Conservation (phyloP, 331 rosid genomes). For the Malus hybrid region DNA sequence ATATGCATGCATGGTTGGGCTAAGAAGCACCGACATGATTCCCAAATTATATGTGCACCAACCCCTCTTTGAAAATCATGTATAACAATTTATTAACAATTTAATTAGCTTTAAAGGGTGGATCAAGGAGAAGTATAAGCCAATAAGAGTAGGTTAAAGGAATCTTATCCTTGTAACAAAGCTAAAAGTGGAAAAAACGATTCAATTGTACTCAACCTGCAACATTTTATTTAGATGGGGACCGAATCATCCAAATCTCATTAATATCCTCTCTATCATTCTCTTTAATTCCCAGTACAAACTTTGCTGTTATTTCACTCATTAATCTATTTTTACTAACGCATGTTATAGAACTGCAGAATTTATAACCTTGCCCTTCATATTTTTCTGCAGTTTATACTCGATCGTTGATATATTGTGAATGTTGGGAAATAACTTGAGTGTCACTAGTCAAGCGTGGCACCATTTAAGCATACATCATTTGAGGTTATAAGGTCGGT, state of each 20-base stretch:
- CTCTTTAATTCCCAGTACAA: background rate
- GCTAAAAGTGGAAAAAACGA: background rate
- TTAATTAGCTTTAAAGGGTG: background rate
- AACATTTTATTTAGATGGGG: background rate
- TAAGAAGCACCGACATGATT: no score
- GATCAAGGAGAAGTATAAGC: background rate
- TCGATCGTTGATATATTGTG: background rate
- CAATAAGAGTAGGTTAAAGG: background rate
- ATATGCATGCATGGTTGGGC: no score
- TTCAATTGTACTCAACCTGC: background rate
- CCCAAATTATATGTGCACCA: no score
- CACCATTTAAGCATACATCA: background rate
- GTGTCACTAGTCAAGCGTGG: background rate
- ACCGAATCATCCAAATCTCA: background rate
- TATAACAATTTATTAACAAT: background rate
- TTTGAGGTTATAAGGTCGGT: background rate
- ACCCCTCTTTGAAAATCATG: no score
- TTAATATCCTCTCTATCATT: background rate
- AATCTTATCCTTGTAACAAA: background rate
- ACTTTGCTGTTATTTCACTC: background rate
- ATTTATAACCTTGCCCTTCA: background rate
- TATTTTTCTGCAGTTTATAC: background rate
- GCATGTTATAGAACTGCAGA: background rate
- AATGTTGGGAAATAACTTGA: background rate
- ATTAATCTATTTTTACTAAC: background rate